A percentile compares a stretch with the other conserved stretches of the same genome.
phyloP scores from a whole-genome alignment of 2,329 filamentous ascomycete species.

The Penicillium sp. region DNA sequence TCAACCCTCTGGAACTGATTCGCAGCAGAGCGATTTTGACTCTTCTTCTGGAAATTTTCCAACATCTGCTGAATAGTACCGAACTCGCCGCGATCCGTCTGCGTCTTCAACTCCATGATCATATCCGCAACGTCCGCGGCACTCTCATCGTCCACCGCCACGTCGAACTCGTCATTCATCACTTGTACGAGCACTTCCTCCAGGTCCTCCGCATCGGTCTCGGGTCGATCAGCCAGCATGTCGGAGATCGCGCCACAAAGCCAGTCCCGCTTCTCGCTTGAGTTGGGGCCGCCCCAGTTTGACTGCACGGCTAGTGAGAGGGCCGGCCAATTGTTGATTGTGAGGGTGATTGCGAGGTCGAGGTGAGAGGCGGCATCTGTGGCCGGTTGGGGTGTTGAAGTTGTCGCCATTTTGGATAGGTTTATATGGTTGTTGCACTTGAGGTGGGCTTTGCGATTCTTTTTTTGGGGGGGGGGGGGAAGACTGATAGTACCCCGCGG shows the following conservation, averaged over 20 bases:
- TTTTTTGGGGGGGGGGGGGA: too few species aligned
- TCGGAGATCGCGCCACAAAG: slow-evolving; percentile 85
- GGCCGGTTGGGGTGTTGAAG: slow-evolving; percentile 36
- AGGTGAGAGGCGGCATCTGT: slow-evolving; percentile 64
- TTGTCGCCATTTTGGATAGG: slow-evolving; percentile 21
- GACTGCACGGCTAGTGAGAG: slow-evolving; percentile 84
- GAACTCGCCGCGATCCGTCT: slow-evolving; percentile 66
- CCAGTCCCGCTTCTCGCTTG: slow-evolving; percentile 90
- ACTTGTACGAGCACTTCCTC: slow-evolving; percentile 84
- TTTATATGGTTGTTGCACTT: neutral
- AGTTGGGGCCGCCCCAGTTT: slow-evolving; percentile 82
- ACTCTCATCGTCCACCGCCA: slow-evolving; percentile 86
- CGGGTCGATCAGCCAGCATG: slow-evolving; percentile 62
- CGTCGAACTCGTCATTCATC: slow-evolving; percentile 94
- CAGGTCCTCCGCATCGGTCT: slow-evolving; percentile 73
- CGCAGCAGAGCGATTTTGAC: slow-evolving; percentile 37
- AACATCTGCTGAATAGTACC: slow-evolving; percentile 64
- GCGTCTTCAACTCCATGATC: slow-evolving; percentile 67
- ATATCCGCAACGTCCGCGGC: slow-evolving; percentile 70
- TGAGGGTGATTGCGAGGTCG: slow-evolving; percentile 82
- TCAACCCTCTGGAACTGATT: slow-evolving; percentile 40
- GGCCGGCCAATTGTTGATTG: slow-evolving; percentile 83
- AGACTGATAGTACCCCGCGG: slow-evolving; percentile 16
- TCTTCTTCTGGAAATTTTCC: slow-evolving; percentile 42
- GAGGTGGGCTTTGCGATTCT: neutral